phyloP scores from a whole-genome alignment of 2,329 filamentous ascomycete genomes.

The Neonectria faginata region DNA sequence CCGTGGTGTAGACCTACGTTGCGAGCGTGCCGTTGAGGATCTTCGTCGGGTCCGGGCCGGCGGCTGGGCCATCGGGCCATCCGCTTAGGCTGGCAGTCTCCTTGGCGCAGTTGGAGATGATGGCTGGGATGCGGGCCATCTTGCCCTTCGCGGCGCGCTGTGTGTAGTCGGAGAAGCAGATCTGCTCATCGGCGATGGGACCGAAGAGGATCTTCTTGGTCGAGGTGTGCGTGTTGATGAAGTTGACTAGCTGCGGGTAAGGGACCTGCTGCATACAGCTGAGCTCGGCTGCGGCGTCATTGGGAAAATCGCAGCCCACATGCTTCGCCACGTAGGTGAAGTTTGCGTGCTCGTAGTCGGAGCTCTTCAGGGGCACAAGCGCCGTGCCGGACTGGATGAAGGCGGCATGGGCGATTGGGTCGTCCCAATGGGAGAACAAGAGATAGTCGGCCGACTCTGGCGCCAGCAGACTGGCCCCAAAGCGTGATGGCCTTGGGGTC shows the following conservation, averaged over 20 bases:
- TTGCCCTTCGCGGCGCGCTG: constrained; percentile 41
- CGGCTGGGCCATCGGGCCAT: constrained; percentile 30
- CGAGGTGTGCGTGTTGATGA: constrained; percentile 48
- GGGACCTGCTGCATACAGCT: constrained; percentile 53
- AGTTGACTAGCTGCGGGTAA: constrained; percentile 47
- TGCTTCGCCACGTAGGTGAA: constrained; percentile 52
- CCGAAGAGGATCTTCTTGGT: constrained; percentile 40
- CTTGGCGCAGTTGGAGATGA: constrained; percentile 51
- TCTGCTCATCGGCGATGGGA: constrained; percentile 43
- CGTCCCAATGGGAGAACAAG: constrained; percentile 61
- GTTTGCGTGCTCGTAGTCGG: constrained; percentile 45
- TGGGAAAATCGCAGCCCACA: constrained; percentile 49
- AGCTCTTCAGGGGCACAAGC: constrained; percentile 44
- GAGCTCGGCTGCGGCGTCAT: constrained; percentile 46
- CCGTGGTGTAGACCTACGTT: constrained; percentile 42
- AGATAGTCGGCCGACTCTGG: constrained; percentile 75
- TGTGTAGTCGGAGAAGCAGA: constrained; percentile 49
- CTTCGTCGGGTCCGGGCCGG: constrained; percentile 43
- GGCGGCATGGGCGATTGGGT: constrained; percentile 58
- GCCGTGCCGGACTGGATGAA: constrained; percentile 57
- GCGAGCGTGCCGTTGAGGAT: constrained; percentile 46
- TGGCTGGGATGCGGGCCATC: constrained; percentile 44
- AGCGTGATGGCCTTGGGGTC: constrained; percentile 56
- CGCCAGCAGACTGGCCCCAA: constrained; percentile 62
- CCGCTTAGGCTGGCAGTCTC: constrained; percentile 34